Evolutionary conservation across 441 rosid genomes (phyloP), one percentile per base, ranked within the genome.

Genomic region (Jatropha multifida): DNA sequence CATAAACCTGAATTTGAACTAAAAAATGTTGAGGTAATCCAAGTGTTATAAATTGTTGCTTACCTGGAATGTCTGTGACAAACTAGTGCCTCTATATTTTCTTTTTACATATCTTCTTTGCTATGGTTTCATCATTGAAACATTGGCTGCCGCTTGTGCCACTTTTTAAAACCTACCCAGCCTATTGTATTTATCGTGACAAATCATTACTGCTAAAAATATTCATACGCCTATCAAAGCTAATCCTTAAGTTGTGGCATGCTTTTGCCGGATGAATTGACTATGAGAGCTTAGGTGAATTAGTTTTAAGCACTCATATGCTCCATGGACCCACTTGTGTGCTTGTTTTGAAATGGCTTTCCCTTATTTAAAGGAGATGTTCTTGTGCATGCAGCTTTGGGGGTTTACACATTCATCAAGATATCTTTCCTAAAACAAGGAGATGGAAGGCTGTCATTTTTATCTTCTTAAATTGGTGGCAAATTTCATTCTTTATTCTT

Each of bases 11-110:
- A 90, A 66, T 93, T 90, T 46, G 93, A 89, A 81, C 72, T 92
- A 69, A 90, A 90, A 85, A 87, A 90, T 72, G 93, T 96, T 26
- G 98, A 96, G 98, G 99, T 93, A 86, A 86, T 55, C 37, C 62
- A 49, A 41, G 72, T 72, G 23, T 61, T 71, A 44, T 44, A 26
- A 46, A 9, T 64, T 23, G 26, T 64, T 11, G 7, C 5, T 7
- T 32, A 14, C 5, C 5, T 69, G 41, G n/a, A 56, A 59, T 76
- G 67, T 62, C 68, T 75, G 68, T 15, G 61, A 14, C 32, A 56
- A 41, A 12, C 37, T 46, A 4, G 38, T 59, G 66, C 59, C 59
- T 58, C 32, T 44, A 56, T 27, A 12, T 60, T 61, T 5, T 40
- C 32, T 72, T 26, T 26, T 58, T 20, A 3, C 12, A n/a, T 7